Base-by-base conservation (phyloP, 2,329 filamentous ascomycete genomes). In the Aureobasidium musti region DNA sequence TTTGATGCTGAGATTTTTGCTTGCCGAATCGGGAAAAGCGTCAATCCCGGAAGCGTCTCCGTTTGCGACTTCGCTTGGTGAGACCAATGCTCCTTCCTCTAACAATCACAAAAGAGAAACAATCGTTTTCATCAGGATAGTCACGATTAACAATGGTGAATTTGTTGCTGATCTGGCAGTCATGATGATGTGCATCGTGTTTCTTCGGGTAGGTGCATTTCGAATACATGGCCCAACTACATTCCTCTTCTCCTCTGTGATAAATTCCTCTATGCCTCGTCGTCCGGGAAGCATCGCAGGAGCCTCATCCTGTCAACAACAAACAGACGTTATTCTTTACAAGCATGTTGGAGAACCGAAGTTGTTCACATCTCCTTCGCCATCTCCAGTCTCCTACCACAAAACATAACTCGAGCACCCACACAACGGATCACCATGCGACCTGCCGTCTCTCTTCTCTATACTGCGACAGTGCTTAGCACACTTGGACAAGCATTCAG, bases 1-100 rank as follows among this genome's bases (percentile, higher is more conserved):
- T 39, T 57, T 47, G 56, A 30, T 35, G 23, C 56, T 33, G 39
- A 30, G 26, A 45, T 47, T 60, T 60, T 33, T 60, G 14, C 23
- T 45, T 43, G n/a, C 56, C 10, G 7, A 6, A 23, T n/a, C 6
- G 23, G 56, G 56, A 10, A 30, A 45, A 33, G 56, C 56, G 39
- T 33, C 39, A 11, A 47, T n/a, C 8, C 5, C 56, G 56, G 56
- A 47, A 33, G 23, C n/a, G 17, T 8, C 39, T 60, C 56, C 56
- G 56, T 26, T 13, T 45, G 33, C 17, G 37, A 35, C 56, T 23
- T 60, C 23, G 14, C 39, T 43, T 13, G 5, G 19, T 30, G 14
- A 28, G 3, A 28, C 53, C 33, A 57, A 10, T 28, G 23, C 17
- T 19, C 30, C 21, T 41, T 17, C 35, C 35, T 37, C n/a, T 57